Evolutionary conservation across 2,329 filamentous ascomycete species (phyloP).

Genomic region (Fusarium domesticum): DNA sequence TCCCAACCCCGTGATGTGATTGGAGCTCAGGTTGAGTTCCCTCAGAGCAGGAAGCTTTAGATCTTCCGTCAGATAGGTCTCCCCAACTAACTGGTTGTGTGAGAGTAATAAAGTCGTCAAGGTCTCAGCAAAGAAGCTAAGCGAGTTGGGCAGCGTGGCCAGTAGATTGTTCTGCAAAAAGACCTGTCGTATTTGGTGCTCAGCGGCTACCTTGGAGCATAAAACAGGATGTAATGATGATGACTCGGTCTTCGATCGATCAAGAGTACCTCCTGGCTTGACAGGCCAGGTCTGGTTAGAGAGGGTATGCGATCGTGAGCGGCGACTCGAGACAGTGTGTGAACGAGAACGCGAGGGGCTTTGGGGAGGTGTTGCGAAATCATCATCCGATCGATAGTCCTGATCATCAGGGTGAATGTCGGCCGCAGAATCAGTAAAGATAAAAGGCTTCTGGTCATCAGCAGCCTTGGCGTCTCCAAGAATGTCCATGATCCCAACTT

Average conservation of each 20-base stretch:
- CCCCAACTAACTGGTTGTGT: constrained; percentile 67
- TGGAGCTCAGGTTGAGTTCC: constrained; percentile 72
- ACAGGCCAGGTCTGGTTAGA: constrained; percentile 53
- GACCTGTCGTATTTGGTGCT: constrained; percentile 53
- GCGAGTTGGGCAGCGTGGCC: constrained; percentile 63
- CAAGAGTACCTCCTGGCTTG: constrained; percentile 61
- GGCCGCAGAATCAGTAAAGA: background rate
- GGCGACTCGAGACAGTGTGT: constrained; percentile 44
- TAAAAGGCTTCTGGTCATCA: background rate
- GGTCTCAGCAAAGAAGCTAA: constrained; percentile 68
- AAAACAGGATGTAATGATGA: constrained; percentile 57
- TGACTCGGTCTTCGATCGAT: constrained; percentile 65
- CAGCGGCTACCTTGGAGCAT: constrained; percentile 53
- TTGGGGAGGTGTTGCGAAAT: constrained; percentile 57
- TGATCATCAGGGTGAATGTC: constrained; percentile 34
- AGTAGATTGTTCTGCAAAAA: constrained; percentile 78
- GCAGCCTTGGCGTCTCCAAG: constrained; percentile 21
- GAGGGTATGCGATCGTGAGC: constrained; percentile 45
- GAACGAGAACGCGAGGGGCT: constrained; percentile 48
- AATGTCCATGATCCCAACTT: constrained; percentile 20
- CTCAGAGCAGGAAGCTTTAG: constrained; percentile 71
- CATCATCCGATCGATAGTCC: constrained; percentile 48
- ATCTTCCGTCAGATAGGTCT: constrained; percentile 62
- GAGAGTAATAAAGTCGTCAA: constrained; percentile 71
- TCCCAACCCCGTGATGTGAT: constrained; percentile 68